These are phyloP conservation scores for Xylaria palmicola DNA, from an alignment of 495 filamentous ascomycete species.

Conservation along the genomic window DNA sequence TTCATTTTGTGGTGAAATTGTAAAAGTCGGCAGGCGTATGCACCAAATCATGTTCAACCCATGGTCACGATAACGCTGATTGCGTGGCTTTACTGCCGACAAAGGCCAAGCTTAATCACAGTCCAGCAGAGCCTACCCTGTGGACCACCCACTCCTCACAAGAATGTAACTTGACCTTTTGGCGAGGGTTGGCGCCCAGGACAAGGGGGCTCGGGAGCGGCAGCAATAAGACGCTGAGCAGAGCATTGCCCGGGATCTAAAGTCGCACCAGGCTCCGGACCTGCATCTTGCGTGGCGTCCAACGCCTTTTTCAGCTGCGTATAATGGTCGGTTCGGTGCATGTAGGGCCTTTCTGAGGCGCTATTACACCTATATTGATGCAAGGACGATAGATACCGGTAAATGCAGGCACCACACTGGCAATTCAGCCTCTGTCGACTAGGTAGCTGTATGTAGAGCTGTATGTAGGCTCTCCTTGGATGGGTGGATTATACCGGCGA, in stretches of 20 bases:
- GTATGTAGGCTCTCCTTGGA: not conserved
- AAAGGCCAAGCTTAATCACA: not conserved
- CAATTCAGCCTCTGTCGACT: not conserved
- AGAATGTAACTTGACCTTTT: not conserved
- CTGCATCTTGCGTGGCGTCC: constrained; percentile 3
- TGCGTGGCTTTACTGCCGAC: not conserved
- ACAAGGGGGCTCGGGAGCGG: not conserved
- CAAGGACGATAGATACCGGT: not conserved
- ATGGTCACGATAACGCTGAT: not conserved
- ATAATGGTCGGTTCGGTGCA: not conserved
- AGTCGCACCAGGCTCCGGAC: not conserved
- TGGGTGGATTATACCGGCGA: not conserved
- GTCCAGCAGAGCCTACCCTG: not conserved
- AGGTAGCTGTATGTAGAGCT: too few species aligned
- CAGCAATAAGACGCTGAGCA: not conserved
- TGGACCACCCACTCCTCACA: not conserved
- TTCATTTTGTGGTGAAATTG: not conserved
- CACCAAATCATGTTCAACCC: not conserved
- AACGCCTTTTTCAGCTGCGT: not conserved
- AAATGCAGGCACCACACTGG: not conserved
- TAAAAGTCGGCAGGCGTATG: too few species aligned
- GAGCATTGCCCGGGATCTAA: not conserved
- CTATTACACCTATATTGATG: not conserved
- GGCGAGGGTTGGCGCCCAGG: too few species aligned
- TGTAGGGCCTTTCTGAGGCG: not conserved